These are phyloP conservation scores for Beauveria scarabaeidicola DNA, from an alignment of 2,329 filamentous ascomycete species.

Conservation along the genomic window DNA sequence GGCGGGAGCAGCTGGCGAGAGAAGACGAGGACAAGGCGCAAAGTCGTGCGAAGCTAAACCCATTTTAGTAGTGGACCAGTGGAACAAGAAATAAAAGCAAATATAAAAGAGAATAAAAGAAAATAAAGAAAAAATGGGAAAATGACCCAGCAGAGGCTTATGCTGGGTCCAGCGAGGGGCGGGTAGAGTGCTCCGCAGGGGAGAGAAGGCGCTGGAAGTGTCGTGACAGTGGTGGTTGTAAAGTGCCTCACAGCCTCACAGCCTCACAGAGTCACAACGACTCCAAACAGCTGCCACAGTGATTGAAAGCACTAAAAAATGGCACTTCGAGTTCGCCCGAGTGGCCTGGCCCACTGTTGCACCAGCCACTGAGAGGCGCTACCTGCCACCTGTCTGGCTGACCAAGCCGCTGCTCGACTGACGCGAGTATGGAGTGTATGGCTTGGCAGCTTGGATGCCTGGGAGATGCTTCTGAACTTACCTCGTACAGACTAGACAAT, in stretches of 20 bases:
- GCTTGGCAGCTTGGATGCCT: background rate
- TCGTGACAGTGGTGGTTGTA: background rate
- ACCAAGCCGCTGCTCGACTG: background rate
- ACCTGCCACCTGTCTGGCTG: background rate
- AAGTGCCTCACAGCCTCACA: background rate
- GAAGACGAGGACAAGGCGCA: background rate
- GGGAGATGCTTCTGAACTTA: background rate
- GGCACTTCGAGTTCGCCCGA: background rate
- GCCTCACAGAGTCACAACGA: background rate
- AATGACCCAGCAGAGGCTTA: background rate
- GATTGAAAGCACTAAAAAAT: background rate
- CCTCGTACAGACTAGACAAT: slow-evolving; percentile 10
- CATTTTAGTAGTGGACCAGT: background rate
- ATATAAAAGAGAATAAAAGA: background rate
- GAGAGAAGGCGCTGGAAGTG: background rate
- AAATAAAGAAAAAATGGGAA: background rate
- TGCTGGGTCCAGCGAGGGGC: background rate
- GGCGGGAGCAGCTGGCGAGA: background rate
- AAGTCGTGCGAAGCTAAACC: background rate
- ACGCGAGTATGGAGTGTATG: no score
- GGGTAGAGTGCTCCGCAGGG: background rate
- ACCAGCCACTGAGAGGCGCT: background rate
- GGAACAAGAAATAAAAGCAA: background rate
- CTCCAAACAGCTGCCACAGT: background rate
- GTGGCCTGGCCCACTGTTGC: background rate